Percentiles rank a stretch among this genome's conserved stretches.
These are phyloP conservation scores for Thelonectria olida DNA, from an alignment of 2,329 filamentous ascomycete genomes.

Conservation along the genomic window DNA sequence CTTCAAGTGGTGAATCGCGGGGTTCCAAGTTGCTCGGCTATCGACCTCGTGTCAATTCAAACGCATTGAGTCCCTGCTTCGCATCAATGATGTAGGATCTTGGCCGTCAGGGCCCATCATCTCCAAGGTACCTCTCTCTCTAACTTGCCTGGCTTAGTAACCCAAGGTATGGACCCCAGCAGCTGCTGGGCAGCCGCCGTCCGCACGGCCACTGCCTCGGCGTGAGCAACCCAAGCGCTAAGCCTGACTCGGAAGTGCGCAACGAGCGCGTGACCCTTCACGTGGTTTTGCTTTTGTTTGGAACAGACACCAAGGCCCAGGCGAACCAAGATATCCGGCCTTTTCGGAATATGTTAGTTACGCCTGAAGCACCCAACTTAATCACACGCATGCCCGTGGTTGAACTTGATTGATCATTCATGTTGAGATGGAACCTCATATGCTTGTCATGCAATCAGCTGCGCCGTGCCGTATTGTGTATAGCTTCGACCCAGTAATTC, in stretches of 20 bases:
- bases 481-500: background rate
- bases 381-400: too few species aligned
- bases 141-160: background rate
- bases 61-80: conserved; percentile 7
- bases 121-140: background rate
- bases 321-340: background rate
- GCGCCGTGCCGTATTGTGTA: background rate
- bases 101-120: background rate
- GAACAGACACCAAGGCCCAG: too few species aligned
- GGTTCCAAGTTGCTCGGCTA: conserved; percentile 3
- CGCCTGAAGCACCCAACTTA: too few species aligned
- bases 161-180: too few species aligned
- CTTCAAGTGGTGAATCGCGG: background rate
- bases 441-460: background rate
- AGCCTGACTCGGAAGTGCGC: background rate
- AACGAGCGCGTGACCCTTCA: conserved; percentile 18
- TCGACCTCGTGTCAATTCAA: background rate
- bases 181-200: background rate
- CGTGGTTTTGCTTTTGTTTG: conserved; percentile 15
- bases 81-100: conserved; percentile 1
- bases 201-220: conserved; percentile 13
- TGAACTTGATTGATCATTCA: conserved; percentile 1
- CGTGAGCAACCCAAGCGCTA: conserved; percentile 10
- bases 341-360: too few species aligned
- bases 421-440: conserved; percentile 15